Conservation (phyloP, 2,329 filamentous ascomycete genomes). For the Alternaria gansuensis region DNA sequence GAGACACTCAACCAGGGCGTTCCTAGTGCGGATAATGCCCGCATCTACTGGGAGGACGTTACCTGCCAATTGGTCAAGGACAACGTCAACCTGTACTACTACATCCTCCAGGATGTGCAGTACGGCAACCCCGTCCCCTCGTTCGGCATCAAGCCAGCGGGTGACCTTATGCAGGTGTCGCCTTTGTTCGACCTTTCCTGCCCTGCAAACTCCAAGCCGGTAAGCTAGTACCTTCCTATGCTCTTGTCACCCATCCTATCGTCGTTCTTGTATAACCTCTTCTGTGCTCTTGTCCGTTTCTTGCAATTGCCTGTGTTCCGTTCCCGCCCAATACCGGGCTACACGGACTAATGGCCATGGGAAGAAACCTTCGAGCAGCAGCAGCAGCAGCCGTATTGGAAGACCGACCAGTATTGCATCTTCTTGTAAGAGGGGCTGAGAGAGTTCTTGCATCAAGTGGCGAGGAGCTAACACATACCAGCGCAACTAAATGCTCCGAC, state of each 20-base stretch:
- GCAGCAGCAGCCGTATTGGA: slow-evolving; percentile 26
- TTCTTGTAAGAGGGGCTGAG: slow-evolving; percentile 25
- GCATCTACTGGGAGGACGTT: slow-evolving; percentile 82
- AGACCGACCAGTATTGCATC: slow-evolving; percentile 17
- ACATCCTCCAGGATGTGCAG: slow-evolving; percentile 74
- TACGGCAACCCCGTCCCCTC: slow-evolving; percentile 69
- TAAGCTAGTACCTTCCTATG: slow-evolving; percentile 39
- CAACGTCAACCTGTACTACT: slow-evolving; percentile 69
- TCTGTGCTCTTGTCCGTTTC: slow-evolving; percentile 18
- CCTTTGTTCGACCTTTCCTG: slow-evolving; percentile 52
- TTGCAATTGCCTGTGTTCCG: slow-evolving; percentile 27
- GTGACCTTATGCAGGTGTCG: slow-evolving; percentile 41
- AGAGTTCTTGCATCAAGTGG: too few relatives aligned
- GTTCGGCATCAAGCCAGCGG: slow-evolving; percentile 73
- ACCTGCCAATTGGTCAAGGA: slow-evolving; percentile 74
- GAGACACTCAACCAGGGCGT: slow-evolving; percentile 67
- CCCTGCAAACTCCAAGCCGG: slow-evolving; percentile 28
- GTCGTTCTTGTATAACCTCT: slow-evolving; percentile 30
- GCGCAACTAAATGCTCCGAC: slow-evolving; percentile 17
- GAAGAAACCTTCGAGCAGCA: slow-evolving; percentile 24
- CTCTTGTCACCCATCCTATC: slow-evolving; percentile 25
- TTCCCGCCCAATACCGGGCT: slow-evolving; percentile 29
- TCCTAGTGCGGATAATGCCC: slow-evolving; percentile 72
- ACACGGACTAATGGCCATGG: slow-evolving; percentile 40
- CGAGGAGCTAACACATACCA: background rate